These are phyloP conservation scores for Grifola frondosa DNA, from an alignment of 1,284 basidiomycete species.

Conservation along the genomic window DNA sequence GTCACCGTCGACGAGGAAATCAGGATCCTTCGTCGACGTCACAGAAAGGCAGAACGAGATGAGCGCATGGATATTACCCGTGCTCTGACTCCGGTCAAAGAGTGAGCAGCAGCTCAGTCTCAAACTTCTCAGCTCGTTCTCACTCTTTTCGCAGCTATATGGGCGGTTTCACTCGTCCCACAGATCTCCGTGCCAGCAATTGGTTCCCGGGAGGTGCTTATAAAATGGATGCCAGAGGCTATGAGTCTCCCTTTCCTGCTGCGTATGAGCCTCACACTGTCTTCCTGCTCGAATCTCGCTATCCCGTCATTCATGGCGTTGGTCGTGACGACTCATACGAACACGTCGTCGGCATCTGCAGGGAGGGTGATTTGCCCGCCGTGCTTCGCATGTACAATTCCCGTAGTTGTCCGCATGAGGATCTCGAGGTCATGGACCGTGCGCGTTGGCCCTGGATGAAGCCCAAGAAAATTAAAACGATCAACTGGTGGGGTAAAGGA, in stretches of 20 bases:
- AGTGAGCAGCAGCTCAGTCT: constrained; percentile 26
- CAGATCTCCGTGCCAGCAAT: constrained; percentile 36
- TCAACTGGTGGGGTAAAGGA: constrained; percentile 30
- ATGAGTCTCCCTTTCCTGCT: constrained; percentile 32
- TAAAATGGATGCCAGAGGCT: constrained; percentile 26
- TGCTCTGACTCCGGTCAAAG: constrained; percentile 37
- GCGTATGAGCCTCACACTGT: constrained; percentile 44
- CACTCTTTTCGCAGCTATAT: constrained; percentile 23
- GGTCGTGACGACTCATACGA: constrained; percentile 36
- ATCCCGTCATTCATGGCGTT: constrained; percentile 31
- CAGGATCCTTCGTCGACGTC: too few species aligned
- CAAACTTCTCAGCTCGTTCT: background rate
- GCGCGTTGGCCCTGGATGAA: constrained; percentile 38
- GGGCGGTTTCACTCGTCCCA: constrained; percentile 43
- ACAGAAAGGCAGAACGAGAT: constrained; percentile 42
- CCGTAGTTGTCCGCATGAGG: constrained; percentile 9
- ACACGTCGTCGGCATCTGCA: constrained; percentile 38
- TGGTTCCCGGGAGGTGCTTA: constrained; percentile 40
- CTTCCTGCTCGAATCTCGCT: constrained; percentile 39
- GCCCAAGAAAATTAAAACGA: constrained; percentile 12
- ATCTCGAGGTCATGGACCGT: constrained; percentile 37
- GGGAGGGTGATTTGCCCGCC: constrained; percentile 32
- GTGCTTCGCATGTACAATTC: constrained; percentile 35
- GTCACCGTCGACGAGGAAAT: too few species aligned
- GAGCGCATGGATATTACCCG: constrained; percentile 42